Percentiles rank a stretch among this genome's conserved stretches.
Evolutionary conservation across 1,284 basidiomycete genomes (phyloP).

Genomic region (Puccinia polysora): DNA sequence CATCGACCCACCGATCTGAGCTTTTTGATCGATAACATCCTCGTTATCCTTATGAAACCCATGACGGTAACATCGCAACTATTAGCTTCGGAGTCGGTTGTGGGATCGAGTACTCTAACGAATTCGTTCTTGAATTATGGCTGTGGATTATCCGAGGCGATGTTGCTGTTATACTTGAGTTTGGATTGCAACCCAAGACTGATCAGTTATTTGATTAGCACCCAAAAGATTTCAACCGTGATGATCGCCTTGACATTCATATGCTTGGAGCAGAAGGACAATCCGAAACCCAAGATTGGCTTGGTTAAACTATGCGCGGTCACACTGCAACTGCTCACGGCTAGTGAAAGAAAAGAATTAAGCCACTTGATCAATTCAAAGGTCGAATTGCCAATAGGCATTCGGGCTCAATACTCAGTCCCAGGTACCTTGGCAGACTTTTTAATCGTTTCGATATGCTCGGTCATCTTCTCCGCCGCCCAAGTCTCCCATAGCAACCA

Average conservation of each 20-base stretch:
- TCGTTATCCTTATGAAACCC: conserved; percentile 34
- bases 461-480: conserved; percentile 30
- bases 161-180: conserved; percentile 15
- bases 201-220: conserved; percentile 7
- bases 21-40: conserved; percentile 30
- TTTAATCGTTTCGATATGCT: conserved; percentile 42
- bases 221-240: conserved; percentile 3
- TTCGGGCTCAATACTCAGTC: conserved; percentile 38
- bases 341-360: conserved; percentile 30
- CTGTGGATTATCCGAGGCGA: conserved; percentile 20
- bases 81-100: conserved; percentile 14
- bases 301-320: conserved; percentile 32
- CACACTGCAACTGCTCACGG: conserved; percentile 29
- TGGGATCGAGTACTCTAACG: conserved; percentile 3
- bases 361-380: conserved; percentile 16
- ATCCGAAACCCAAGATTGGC: conserved; percentile 25
- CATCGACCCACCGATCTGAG: conserved; percentile 34
- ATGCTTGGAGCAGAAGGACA: conserved; percentile 40
- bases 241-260: conserved; percentile 37
- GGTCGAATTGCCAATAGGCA: conserved; percentile 36
- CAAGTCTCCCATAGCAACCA: neutral
- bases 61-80: conserved; percentile 41
- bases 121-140: conserved; percentile 12
- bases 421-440: conserved; percentile 37
- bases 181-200: conserved; percentile 33